phyloP scores from a whole-genome alignment of 2,329 filamentous ascomycete genomes.

The Sporothrix inflata region DNA sequence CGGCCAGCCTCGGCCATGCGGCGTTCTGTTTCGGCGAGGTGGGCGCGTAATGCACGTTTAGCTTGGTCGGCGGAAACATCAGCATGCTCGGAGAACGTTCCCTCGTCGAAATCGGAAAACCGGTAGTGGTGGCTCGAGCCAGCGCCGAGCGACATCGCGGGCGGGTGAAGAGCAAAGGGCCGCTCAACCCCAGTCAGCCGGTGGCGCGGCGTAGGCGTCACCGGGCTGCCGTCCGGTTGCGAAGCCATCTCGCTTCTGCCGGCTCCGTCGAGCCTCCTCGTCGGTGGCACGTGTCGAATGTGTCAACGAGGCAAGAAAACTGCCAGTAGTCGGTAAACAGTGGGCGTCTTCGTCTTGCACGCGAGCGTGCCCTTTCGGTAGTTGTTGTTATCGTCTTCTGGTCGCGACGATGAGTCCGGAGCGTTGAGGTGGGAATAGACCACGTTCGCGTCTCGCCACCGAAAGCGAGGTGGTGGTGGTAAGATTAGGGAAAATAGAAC shows the following conservation, averaged over 20 bases:
- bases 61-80: conserved; percentile 80
- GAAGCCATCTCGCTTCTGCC: conserved; percentile 29
- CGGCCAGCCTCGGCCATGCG: conserved; percentile 89
- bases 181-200: conserved; percentile 30
- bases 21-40: conserved; percentile 89
- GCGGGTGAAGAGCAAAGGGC: conserved; percentile 32
- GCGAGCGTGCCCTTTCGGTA: conserved; percentile 21
- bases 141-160: conserved; percentile 33
- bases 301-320: background rate
- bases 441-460: conserved; percentile 14
- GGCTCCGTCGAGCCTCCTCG: conserved; percentile 26
- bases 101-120: conserved; percentile 78
- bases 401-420: background rate
- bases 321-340: background rate
- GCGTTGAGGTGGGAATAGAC: background rate
- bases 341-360: background rate
- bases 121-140: conserved; percentile 66
- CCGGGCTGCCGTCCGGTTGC: conserved; percentile 33
- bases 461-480: background rate
- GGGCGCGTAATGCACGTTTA: conserved; percentile 85
- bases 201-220: conserved; percentile 34
- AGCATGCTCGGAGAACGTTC: conserved; percentile 78
- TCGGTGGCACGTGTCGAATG: background rate
- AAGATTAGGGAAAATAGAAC: background rate
- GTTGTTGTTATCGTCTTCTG: background rate